Base-by-base conservation (phyloP, 345 rosid genomes). In the Rhodomyrtus tomentosa region DNA sequence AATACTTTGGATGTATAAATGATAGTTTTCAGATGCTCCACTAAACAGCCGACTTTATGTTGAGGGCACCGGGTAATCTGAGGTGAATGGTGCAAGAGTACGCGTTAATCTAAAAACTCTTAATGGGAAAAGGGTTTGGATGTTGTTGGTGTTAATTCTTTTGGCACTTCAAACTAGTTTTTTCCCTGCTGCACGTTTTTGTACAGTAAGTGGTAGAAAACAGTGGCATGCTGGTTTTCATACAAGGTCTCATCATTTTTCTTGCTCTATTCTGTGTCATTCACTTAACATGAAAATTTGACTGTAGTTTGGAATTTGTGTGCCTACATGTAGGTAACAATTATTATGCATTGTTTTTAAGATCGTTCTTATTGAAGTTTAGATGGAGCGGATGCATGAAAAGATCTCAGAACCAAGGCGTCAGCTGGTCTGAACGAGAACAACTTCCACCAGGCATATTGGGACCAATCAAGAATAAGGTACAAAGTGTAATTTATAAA, bases 301-400 rank as follows among this genome's bases (percentile, higher is more conserved):
- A 9, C 36, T 16, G 11, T 62, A 16, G 76, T 62, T 62, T 62
- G 76, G 76, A 16, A 62, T 32, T 20, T 62, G 74, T 62, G 42
- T 62, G 40, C 74, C 40, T 62, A 62, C 22, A 32, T 62, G 24
- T 22, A 62, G 6, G 11, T 62, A 16, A 8, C 12, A 62, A 32
- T 62, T 20, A 62, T 22, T 4, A 10, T 32, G 76, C 24, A 0
- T 32, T 22, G 0, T 29, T 62, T 32, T 32, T 32, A 3, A 38
- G 11, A 49, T 86, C 73, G n/a, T 21, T 32, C 48, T 58, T 51
- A 55, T 84, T 52, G 51, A 20, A 84, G 49, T 82, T 84, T 76
- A 96, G 99, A 88, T 96, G 99, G 99, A 95, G 96, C 5, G 99
- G 99, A 86, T 94, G 96, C 92, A 89, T 96, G 94, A 96, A 94